Conservation (phyloP, 495 filamentous ascomycete genomes). For the Penicillium paxilli region DNA sequence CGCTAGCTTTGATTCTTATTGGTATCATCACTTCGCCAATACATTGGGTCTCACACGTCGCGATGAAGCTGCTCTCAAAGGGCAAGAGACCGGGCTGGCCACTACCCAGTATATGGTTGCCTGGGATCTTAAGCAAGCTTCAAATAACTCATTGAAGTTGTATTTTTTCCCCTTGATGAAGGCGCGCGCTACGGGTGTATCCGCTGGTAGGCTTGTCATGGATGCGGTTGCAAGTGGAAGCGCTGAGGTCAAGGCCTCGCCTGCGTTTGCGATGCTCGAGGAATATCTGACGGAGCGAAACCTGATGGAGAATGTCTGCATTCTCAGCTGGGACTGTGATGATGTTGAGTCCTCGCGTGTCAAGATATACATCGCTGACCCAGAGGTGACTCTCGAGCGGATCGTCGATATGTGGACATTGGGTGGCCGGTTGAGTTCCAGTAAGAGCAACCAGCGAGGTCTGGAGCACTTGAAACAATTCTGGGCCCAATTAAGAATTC, state of each 20-base stretch:
- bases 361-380: slow-evolving; percentile 16
- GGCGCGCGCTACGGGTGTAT: not conserved
- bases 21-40: no score
- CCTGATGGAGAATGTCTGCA: not conserved
- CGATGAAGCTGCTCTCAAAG: no score
- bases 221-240: not conserved
- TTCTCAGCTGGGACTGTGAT: slow-evolving; percentile 14
- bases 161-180: not conserved
- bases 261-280: slow-evolving; percentile 2
- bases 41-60: no score
- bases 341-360: slow-evolving; percentile 1
- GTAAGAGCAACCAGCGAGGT: not conserved
- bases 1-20: no score
- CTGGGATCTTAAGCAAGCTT: no score
- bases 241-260: not conserved
- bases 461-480: slow-evolving; percentile 5
- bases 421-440: slow-evolving; percentile 5
- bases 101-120: no score
- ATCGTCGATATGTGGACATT: slow-evolving; percentile 18
- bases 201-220: not conserved
- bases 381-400: slow-evolving; percentile 5
- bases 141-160: no score
- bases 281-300: slow-evolving; percentile 5
- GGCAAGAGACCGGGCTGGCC: no score
- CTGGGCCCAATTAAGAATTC: slow-evolving; percentile 1